Evolutionary conservation across 73 alveolate species (phyloP).

Genomic region (Blepharisma japonicum): DNA sequence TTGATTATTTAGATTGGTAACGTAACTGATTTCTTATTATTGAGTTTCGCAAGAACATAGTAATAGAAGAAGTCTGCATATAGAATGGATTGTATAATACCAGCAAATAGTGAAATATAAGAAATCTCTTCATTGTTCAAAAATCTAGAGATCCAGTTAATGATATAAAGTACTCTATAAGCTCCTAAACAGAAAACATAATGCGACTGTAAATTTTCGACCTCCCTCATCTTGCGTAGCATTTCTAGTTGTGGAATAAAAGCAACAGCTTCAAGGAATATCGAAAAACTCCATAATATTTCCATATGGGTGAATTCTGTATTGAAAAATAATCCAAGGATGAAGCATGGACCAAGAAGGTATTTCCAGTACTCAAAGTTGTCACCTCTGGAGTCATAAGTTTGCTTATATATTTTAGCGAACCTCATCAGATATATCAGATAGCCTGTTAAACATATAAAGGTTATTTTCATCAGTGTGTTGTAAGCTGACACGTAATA

Average conservation of each 20-base stretch:
- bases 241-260: constrained; percentile 88
- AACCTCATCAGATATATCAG: constrained; percentile 73
- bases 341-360: constrained; percentile 75
- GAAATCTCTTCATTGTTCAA: constrained; percentile 49
- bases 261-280: constrained; percentile 92
- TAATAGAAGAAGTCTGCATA: constrained; percentile 91
- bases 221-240: constrained; percentile 71
- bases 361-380: constrained; percentile 77
- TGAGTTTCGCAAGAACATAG: constrained; percentile 46
- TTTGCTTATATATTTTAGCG: constrained; percentile 70
- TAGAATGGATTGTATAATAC: constrained; percentile 75
- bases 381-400: constrained; percentile 80
- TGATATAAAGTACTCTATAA: constrained; percentile 79
- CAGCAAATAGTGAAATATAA: constrained; percentile 78
- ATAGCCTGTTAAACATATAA: constrained; percentile 64
- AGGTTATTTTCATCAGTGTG: constrained; percentile 78
- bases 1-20: constrained; percentile 16
- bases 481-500: constrained; percentile 84
- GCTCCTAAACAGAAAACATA: constrained; percentile 88
- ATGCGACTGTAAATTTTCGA: constrained; percentile 87
- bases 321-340: constrained; percentile 70
- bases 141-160: constrained; percentile 68
- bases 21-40: background rate
- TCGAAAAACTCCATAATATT: constrained; percentile 79
- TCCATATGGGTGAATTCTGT: constrained; percentile 70